These are phyloP conservation scores for Vitis amurensis DNA, from an alignment of 164 flowering plant genomes.

Conservation along the genomic window DNA sequence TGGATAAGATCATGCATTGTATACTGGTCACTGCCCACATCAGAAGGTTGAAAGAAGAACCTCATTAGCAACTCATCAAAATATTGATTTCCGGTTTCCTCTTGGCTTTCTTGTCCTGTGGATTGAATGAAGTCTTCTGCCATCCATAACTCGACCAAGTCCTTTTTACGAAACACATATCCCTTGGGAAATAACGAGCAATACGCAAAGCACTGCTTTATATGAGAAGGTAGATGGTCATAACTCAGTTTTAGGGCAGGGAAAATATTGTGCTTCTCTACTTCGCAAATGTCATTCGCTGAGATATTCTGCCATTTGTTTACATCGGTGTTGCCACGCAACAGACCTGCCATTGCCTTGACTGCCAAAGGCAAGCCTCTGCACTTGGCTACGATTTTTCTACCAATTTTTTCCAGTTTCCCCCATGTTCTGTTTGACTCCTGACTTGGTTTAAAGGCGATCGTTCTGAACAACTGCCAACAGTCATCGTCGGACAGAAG, in stretches of 20 bases:
- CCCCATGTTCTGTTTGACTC: no score
- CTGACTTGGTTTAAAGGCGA: no score
- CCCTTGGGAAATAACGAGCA: background rate
- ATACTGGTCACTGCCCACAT: background rate
- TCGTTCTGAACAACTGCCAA: no score
- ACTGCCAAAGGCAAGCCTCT: no score
- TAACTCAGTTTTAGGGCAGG: slow-evolving; percentile 3
- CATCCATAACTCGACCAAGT: background rate
- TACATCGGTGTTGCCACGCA: no score
- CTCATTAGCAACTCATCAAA: background rate
- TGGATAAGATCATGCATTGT: slow-evolving; percentile 12
- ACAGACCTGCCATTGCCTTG: no score
- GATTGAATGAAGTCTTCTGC: background rate
- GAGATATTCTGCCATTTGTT: no score
- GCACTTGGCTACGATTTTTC: no score
- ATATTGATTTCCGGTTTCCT: background rate
- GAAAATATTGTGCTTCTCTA: background rate
- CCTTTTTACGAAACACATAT: background rate
- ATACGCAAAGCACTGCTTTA: slow-evolving; percentile 8
- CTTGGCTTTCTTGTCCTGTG: background rate
- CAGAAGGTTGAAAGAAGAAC: background rate
- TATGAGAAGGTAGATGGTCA: slow-evolving; percentile 2
- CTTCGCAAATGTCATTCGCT: no score
- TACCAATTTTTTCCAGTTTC: no score
- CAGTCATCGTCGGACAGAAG: no score